These are phyloP conservation scores for Sistotremastrum niveocremeum DNA, from an alignment of 768 basidiomycete genomes.

Conservation along the genomic window DNA sequence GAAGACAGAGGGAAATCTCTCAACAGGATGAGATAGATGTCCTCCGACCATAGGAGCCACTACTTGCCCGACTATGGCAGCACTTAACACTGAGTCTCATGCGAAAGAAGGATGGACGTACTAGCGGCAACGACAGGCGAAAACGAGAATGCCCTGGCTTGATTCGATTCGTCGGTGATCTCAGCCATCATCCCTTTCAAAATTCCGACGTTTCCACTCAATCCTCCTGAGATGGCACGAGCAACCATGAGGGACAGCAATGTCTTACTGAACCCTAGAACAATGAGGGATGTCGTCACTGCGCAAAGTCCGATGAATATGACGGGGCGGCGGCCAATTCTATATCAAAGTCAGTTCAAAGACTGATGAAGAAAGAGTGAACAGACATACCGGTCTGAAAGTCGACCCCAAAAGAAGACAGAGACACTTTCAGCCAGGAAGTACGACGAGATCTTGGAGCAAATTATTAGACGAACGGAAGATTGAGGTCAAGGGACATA, in stretches of 20 bases:
- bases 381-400: conserved; percentile 20
- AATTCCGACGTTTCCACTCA: conserved; percentile 32
- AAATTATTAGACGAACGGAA: conserved; percentile 2
- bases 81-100: no score
- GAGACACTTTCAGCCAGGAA: conserved; percentile 30
- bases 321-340: conserved; percentile 28
- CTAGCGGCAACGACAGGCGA: conserved; percentile 21
- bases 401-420: conserved; percentile 31
- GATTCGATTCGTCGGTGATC: conserved; percentile 28
- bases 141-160: conserved; percentile 25
- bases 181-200: conserved; percentile 35
- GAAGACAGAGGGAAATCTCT: conserved; percentile 40
- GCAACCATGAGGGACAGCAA: conserved; percentile 35
- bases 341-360: no score
- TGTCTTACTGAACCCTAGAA: conserved; percentile 28
- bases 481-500: conserved; percentile 2
- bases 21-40: conserved; percentile 38
- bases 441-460: conserved; percentile 27
- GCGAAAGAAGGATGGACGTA: no score
- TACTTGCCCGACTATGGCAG: no score
- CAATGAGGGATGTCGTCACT: conserved; percentile 23
- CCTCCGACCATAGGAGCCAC: conserved; percentile 40
- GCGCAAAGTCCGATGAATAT: conserved; percentile 30
- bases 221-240: conserved; percentile 13
- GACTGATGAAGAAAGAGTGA: no score